Conservation (phyloP, 768 basidiomycete species). For the Trametes coccinea region DNA sequence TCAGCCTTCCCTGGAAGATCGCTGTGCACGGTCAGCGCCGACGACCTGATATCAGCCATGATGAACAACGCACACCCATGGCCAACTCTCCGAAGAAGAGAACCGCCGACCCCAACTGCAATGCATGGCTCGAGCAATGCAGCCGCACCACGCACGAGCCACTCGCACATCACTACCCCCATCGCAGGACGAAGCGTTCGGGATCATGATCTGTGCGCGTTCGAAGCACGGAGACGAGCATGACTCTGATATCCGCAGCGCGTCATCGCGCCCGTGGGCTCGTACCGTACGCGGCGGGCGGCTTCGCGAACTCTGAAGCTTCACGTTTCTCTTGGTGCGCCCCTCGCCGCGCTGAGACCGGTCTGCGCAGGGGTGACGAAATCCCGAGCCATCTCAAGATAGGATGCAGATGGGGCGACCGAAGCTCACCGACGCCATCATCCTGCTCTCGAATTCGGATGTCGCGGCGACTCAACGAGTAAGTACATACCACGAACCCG, state of each 20-base stretch:
- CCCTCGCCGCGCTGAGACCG: conserved; percentile 19
- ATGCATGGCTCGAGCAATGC: background rate
- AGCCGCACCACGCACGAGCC: background rate
- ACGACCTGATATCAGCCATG: background rate
- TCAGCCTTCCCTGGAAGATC: background rate
- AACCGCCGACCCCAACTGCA: too few species aligned
- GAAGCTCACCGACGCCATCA: too few species aligned
- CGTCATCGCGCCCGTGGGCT: background rate
- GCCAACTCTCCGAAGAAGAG: too few species aligned
- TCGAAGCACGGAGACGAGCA: background rate
- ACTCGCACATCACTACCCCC: background rate
- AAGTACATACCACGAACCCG: too few species aligned
- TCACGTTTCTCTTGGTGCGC: background rate
- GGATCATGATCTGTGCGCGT: conserved; percentile 12
- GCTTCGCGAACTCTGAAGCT: conserved; percentile 1
- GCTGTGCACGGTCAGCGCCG: background rate
- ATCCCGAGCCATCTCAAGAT: background rate
- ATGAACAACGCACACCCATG: background rate
- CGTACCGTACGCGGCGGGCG: background rate
- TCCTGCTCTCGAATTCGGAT: background rate
- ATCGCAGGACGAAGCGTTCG: conserved; percentile 3
- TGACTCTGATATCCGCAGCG: background rate
- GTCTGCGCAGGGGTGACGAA: background rate
- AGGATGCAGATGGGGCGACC: background rate
- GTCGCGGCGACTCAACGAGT: background rate